These are phyloP conservation scores for Hymenotorrendiella dingleyae DNA, from an alignment of 2,329 filamentous ascomycete genomes.

Conservation along the genomic window DNA sequence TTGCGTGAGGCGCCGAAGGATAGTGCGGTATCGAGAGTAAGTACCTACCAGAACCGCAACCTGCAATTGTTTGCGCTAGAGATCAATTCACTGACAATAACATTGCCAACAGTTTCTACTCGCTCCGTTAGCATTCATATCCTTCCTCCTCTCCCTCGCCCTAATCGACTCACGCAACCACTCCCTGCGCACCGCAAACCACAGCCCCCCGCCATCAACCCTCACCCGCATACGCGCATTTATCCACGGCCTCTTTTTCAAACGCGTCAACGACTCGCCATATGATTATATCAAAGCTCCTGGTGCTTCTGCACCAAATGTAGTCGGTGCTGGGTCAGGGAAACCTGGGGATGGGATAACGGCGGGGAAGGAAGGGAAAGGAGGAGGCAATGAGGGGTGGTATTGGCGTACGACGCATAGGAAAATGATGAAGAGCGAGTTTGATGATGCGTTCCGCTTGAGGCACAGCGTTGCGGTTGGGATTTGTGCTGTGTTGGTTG, in stretches of 20 bases:
- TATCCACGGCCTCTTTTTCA: no score
- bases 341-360: constrained; percentile 1
- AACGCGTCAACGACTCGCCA: no score
- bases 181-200: constrained; percentile 13
- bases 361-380: constrained; percentile 4
- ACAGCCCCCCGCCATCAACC: constrained; percentile 7
- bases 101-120: constrained; percentile 23
- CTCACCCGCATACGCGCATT: background rate
- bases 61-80: no score
- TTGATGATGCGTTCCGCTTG: constrained; percentile 29
- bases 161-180: constrained; percentile 25
- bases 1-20: no score
- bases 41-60: no score
- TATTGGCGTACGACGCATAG: constrained; percentile 30
- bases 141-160: constrained; percentile 30
- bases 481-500: constrained; percentile 10
- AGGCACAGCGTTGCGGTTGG: constrained; percentile 24
- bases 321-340: background rate
- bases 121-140: constrained; percentile 28
- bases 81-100: no score
- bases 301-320: background rate
- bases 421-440: constrained; percentile 29
- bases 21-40: no score
- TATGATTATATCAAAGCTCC: constrained; percentile 25
- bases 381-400: constrained; percentile 16